Percentiles rank a stretch among this genome's conserved stretches.
phyloP scores from a whole-genome alignment of 2,329 filamentous ascomycete species.

The Ophiostoma angusticollis region DNA sequence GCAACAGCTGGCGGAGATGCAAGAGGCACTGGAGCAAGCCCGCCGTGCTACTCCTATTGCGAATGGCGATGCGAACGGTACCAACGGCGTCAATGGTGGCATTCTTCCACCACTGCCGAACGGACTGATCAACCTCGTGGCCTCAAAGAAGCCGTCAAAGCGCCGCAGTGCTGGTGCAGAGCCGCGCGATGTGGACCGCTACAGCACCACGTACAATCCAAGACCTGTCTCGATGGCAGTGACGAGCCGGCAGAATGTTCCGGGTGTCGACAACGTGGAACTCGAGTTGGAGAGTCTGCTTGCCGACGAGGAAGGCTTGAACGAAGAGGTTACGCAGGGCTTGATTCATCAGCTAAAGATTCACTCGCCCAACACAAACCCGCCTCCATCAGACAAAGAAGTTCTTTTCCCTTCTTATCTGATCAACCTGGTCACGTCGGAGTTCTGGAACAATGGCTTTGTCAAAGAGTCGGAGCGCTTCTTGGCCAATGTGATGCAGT shows the following conservation, averaged over 20 bases:
- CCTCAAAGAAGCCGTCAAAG: slow-evolving; percentile 85
- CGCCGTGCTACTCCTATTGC: slow-evolving; percentile 58
- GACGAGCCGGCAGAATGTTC: slow-evolving; percentile 50
- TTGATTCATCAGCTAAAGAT: slow-evolving; percentile 96
- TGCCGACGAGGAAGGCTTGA: slow-evolving; percentile 87
- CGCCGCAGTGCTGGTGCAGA: slow-evolving; percentile 83
- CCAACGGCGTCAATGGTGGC: slow-evolving; percentile 18
- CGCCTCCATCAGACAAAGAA: slow-evolving; percentile 93
- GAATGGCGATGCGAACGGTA: slow-evolving; percentile 46
- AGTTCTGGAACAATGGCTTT: slow-evolving; percentile 99
- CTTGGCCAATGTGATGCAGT: slow-evolving; percentile 98
- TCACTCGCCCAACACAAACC: slow-evolving; percentile 71
- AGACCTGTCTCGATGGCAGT: slow-evolving; percentile 94
- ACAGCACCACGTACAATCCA: slow-evolving; percentile 86
- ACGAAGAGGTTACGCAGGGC: slow-evolving; percentile 93
- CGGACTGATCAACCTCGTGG: slow-evolving; percentile 91
- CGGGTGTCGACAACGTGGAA: slow-evolving; percentile 80
- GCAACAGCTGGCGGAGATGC: slow-evolving; percentile 78
- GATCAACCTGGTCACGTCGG: slow-evolving; percentile 96
- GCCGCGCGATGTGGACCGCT: slow-evolving; percentile 72
- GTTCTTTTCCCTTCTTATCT: slow-evolving; percentile 97
- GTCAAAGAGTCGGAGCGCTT: slow-evolving; percentile 99
- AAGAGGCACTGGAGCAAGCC: slow-evolving; percentile 83
- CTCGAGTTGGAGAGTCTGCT: slow-evolving; percentile 87
- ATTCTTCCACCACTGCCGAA: slow-evolving; percentile 42